phyloP scores from a whole-genome alignment of 371 early-diverging fungal genomes.

The Mucor piriformis region DNA sequence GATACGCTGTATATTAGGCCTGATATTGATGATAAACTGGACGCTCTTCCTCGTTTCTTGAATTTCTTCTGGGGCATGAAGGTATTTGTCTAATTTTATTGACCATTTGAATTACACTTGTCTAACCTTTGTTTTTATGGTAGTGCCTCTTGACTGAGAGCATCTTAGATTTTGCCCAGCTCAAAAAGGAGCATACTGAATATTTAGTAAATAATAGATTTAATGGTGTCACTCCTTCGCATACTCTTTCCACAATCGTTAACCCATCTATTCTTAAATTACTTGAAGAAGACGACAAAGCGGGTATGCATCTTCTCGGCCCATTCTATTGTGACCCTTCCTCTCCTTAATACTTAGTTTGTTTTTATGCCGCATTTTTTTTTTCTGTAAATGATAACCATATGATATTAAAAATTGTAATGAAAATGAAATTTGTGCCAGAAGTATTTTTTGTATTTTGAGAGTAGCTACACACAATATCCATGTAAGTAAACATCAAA shows the following conservation, averaged over 20 bases:
- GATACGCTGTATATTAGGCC: constrained; percentile 17
- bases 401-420: constrained; percentile 4
- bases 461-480: neutral
- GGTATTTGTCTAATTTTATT: constrained; percentile 22
- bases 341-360: constrained; percentile 13
- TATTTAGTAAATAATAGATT: constrained; percentile 10
- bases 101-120: constrained; percentile 18
- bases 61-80: constrained; percentile 23
- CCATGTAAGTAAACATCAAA: neutral
- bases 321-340: constrained; percentile 16
- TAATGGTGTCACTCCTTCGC: constrained; percentile 8
- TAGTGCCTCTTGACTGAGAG: constrained; percentile 15
- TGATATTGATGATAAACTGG: constrained; percentile 17
- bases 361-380: constrained; percentile 3
- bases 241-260: constrained; percentile 14
- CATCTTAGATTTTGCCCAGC: constrained; percentile 10
- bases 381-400: constrained; percentile 4
- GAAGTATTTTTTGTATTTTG: neutral
- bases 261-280: constrained; percentile 19
- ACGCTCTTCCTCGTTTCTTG: constrained; percentile 11
- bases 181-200: constrained; percentile 19
- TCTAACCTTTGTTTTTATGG: constrained; percentile 21
- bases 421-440: constrained; percentile 3
- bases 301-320: constrained; percentile 12
- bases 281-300: constrained; percentile 13